A percentile compares a stretch with the other conserved stretches of the same genome.
phyloP scores from a whole-genome alignment of 495 filamentous ascomycete species.

The Penicillium steckii region DNA sequence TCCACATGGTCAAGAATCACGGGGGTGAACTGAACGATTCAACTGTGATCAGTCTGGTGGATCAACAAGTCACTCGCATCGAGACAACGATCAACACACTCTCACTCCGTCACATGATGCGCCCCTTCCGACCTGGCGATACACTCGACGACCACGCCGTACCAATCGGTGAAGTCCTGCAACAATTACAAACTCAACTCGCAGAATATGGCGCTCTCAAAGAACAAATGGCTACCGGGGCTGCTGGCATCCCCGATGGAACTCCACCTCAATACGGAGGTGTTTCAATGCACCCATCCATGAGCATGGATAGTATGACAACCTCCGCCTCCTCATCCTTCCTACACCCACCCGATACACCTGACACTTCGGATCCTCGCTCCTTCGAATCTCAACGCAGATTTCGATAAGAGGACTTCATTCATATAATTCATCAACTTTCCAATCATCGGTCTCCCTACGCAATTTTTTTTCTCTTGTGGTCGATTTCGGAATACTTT shows the following conservation, averaged over 20 bases:
- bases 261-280: constrained; percentile 11
- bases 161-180: constrained; percentile 50
- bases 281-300: constrained; percentile 14
- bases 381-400: constrained; percentile 17
- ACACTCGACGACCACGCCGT: constrained; percentile 49
- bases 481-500: not conserved
- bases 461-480: not conserved
- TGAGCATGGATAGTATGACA: constrained; percentile 18
- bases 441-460: not conserved
- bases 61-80: constrained; percentile 91
- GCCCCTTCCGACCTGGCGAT: constrained; percentile 47
- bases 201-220: constrained; percentile 52
- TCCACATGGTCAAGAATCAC: constrained; percentile 78
- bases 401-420: constrained; percentile 8
- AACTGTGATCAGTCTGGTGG: constrained; percentile 81
- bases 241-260: constrained; percentile 27
- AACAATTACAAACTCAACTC: constrained; percentile 46
- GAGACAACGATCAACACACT: constrained; percentile 74
- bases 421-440: not conserved
- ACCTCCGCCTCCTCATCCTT: constrained; percentile 37
- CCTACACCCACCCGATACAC: constrained; percentile 17
- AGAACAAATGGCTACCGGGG: constrained; percentile 40
- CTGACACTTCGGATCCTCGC: constrained; percentile 22
- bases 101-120: constrained; percentile 61
- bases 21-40: constrained; percentile 86